Conservation (phyloP, 345 rosid species). For the Kandelia obovata region DNA sequence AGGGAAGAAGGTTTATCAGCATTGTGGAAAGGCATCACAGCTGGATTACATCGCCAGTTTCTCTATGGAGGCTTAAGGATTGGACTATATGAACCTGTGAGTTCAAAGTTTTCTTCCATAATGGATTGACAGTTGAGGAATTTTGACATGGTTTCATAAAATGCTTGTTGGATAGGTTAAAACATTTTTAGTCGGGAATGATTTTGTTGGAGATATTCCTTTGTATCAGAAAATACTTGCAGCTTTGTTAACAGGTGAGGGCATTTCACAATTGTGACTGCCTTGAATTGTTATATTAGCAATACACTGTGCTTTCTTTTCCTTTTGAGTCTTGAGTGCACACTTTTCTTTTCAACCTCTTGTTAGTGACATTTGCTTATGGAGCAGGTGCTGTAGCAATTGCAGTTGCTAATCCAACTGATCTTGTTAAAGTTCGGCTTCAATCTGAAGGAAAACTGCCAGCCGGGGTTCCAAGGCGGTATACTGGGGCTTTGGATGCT, state of each 20-base stretch:
- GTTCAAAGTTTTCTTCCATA: slow-evolving; percentile 27
- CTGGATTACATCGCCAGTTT: slow-evolving; percentile 91
- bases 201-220: slow-evolving; percentile 72
- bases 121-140: not conserved
- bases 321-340: not conserved
- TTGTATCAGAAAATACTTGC: slow-evolving; percentile 80
- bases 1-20: slow-evolving; percentile 82
- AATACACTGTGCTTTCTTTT: not conserved
- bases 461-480: slow-evolving; percentile 79
- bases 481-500: slow-evolving; percentile 84
- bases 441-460: slow-evolving; percentile 94
- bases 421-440: slow-evolving; percentile 91
- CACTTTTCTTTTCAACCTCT: not conserved
- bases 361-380: slow-evolving; percentile 6
- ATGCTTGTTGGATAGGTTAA: slow-evolving; percentile 64
- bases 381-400: slow-evolving; percentile 87
- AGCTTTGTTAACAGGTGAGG: slow-evolving; percentile 81
- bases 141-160: slow-evolving; percentile 9
- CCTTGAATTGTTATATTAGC: slow-evolving; percentile 9
- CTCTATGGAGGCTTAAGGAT: slow-evolving; percentile 89
- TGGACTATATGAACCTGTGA: slow-evolving; percentile 87
- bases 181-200: slow-evolving; percentile 75
- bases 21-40: slow-evolving; percentile 87
- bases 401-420: slow-evolving; percentile 89
- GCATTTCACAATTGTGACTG: slow-evolving; percentile 19